These are phyloP conservation scores for Fusarium burgessii DNA, from an alignment of 2,329 filamentous ascomycete genomes.

Conservation along the genomic window DNA sequence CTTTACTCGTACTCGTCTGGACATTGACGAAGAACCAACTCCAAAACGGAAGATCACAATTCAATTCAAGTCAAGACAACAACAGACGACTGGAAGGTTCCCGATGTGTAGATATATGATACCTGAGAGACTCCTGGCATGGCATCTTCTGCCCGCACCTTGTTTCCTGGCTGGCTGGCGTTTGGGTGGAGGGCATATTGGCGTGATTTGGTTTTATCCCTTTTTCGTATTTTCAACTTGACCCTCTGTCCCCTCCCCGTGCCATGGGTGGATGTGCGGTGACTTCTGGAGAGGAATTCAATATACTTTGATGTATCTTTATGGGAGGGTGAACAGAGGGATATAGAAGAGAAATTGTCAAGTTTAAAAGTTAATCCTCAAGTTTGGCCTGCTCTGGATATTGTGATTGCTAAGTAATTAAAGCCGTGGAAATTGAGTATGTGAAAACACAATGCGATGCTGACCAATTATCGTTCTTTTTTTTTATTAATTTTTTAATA, in stretches of 20 bases:
- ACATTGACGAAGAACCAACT: slow-evolving; percentile 43
- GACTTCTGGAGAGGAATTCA: slow-evolving; percentile 15
- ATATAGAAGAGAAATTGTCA: slow-evolving; percentile 41
- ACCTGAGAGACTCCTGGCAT: slow-evolving; percentile 51
- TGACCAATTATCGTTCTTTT: no score
- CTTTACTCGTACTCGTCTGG: slow-evolving; percentile 47
- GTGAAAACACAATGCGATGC: no score
- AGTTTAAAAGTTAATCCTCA: slow-evolving; percentile 40
- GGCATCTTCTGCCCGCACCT: slow-evolving; percentile 46
- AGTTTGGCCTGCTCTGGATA: background rate
- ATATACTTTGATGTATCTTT: slow-evolving; percentile 30
- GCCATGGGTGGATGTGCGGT: slow-evolving; percentile 21
- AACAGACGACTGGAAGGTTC: slow-evolving; percentile 43
- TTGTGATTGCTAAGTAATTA: slow-evolving; percentile 10
- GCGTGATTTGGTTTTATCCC: slow-evolving; percentile 50
- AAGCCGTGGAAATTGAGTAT: background rate
- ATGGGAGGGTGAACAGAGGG: slow-evolving; percentile 24
- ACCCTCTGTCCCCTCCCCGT: slow-evolving; percentile 33
- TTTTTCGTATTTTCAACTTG: slow-evolving; percentile 44
- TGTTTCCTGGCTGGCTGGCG: slow-evolving; percentile 51
- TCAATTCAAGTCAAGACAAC: slow-evolving; percentile 36
- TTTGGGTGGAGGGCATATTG: slow-evolving; percentile 51
- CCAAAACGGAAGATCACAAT: slow-evolving; percentile 35
- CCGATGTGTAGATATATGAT: slow-evolving; percentile 51
- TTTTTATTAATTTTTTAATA: no score